Evolutionary conservation across 2,329 filamentous ascomycete genomes (phyloP).

Genomic region (Botrytis galanthina): DNA sequence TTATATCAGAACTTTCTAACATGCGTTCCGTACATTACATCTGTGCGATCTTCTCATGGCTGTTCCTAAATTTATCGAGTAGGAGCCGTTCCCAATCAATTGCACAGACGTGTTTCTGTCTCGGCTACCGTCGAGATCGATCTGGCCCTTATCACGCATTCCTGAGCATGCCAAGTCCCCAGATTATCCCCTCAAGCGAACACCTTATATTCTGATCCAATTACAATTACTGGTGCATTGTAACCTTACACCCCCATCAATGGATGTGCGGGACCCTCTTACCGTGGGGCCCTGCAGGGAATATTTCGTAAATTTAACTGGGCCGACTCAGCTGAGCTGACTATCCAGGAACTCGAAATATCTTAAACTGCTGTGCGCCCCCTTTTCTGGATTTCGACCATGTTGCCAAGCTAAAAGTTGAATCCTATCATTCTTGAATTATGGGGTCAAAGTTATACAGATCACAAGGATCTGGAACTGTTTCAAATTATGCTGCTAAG

Average conservation of each 20-base stretch:
- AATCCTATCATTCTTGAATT: neutral
- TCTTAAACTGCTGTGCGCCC: too few species aligned
- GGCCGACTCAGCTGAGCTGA: neutral
- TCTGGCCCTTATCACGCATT: neutral
- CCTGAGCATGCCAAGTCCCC: neutral
- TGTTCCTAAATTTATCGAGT: neutral
- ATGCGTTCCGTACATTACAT: too few species aligned
- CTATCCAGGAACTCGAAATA: too few species aligned
- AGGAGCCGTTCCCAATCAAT: neutral
- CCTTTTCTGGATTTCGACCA: neutral
- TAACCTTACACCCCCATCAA: neutral
- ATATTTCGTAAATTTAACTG: neutral
- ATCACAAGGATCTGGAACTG: too few species aligned
- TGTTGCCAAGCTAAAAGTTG: neutral
- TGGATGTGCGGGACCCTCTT: neutral
- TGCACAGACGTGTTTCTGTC: neutral
- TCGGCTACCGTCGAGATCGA: neutral
- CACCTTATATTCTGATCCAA: neutral
- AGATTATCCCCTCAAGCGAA: neutral
- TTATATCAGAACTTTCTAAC: neutral
- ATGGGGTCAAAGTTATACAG: neutral
- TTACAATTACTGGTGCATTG: neutral
- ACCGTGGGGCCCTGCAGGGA: neutral
- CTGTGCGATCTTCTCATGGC: neutral
- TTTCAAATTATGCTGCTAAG: neutral